Evolutionary conservation across 2,329 filamentous ascomycete genomes (phyloP).

Genomic region (Chaetomiaceae sp.): DNA sequence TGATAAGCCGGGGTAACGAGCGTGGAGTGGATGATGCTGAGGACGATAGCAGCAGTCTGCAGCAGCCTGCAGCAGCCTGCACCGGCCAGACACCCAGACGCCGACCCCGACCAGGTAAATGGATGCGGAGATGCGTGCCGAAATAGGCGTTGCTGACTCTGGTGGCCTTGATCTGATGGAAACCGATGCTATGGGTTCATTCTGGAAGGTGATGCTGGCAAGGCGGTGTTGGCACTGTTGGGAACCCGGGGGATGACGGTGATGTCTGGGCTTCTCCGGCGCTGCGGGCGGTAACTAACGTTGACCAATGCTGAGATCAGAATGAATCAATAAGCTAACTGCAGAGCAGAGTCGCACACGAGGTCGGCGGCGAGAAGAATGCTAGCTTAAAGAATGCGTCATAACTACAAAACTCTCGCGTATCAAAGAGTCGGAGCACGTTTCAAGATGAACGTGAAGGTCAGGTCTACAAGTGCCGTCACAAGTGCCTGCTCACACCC

Average conservation of each 20-base stretch:
- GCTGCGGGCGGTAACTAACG: no score
- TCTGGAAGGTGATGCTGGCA: not conserved
- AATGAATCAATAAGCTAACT: not conserved
- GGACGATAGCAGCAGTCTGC: not conserved
- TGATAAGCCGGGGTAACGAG: not conserved
- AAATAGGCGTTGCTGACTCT: not conserved
- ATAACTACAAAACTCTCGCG: not conserved
- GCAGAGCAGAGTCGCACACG: not conserved
- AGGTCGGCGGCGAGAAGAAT: not conserved
- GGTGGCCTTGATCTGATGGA: not conserved
- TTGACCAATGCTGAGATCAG: not conserved
- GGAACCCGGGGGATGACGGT: no score
- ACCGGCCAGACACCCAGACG: no score
- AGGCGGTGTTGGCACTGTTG: not conserved
- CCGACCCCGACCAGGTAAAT: no score
- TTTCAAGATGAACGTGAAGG: not conserved
- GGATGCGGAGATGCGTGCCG: no score
- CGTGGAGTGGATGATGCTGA: not conserved
- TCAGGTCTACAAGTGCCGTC: not conserved
- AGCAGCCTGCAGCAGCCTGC: no score
- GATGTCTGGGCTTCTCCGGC: not conserved
- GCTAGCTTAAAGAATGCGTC: not conserved
- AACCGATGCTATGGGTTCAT: constrained; percentile 3
- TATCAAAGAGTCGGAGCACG: not conserved
- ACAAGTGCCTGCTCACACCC: not conserved